Evolutionary conservation across 2,329 filamentous ascomycete genomes (phyloP).

Genomic region (Akanthomyces muscarius): DNA sequence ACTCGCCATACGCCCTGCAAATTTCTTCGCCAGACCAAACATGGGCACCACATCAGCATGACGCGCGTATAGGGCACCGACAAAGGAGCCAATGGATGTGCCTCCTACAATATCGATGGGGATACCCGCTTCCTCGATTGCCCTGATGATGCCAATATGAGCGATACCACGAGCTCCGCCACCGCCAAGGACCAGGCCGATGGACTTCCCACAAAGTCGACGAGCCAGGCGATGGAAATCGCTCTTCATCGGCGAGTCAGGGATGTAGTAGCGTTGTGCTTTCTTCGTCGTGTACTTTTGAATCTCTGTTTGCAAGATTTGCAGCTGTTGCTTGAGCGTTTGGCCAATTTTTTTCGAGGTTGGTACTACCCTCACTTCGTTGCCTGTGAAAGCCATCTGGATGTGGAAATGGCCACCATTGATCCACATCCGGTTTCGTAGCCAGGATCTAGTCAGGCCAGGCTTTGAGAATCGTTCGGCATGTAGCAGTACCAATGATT

Average conservation of each 20-base stretch:
- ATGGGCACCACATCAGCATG: slow-evolving; percentile 97
- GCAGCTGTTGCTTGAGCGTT: slow-evolving; percentile 85
- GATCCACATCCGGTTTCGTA: slow-evolving; percentile 93
- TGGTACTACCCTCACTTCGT: slow-evolving; percentile 70
- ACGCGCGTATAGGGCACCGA: slow-evolving; percentile 89
- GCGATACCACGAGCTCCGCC: slow-evolving; percentile 89
- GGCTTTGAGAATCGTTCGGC: slow-evolving; percentile 81
- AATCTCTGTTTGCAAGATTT: slow-evolving; percentile 93
- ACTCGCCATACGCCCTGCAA: slow-evolving; percentile 96
- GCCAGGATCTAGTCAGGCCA: slow-evolving; percentile 82
- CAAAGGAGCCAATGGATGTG: slow-evolving; percentile 93
- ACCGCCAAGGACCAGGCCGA: slow-evolving; percentile 89
- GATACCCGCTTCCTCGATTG: slow-evolving; percentile 92
- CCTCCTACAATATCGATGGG: slow-evolving; percentile 94
- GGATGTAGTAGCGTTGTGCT: slow-evolving; percentile 86
- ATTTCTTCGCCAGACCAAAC: slow-evolving; percentile 95
- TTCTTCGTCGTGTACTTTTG: slow-evolving; percentile 96
- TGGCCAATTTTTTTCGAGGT: slow-evolving; percentile 75
- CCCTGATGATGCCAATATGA: slow-evolving; percentile 89
- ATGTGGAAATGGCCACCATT: slow-evolving; percentile 97
- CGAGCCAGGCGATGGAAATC: slow-evolving; percentile 93
- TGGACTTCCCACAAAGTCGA: slow-evolving; percentile 86
- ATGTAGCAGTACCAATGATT: slow-evolving; percentile 86
- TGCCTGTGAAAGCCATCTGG: slow-evolving; percentile 84
- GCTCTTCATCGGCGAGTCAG: slow-evolving; percentile 89